Evolutionary conservation across 192 early-diverging fungal genomes (phyloP).

Genomic region (Endogone sp.): DNA sequence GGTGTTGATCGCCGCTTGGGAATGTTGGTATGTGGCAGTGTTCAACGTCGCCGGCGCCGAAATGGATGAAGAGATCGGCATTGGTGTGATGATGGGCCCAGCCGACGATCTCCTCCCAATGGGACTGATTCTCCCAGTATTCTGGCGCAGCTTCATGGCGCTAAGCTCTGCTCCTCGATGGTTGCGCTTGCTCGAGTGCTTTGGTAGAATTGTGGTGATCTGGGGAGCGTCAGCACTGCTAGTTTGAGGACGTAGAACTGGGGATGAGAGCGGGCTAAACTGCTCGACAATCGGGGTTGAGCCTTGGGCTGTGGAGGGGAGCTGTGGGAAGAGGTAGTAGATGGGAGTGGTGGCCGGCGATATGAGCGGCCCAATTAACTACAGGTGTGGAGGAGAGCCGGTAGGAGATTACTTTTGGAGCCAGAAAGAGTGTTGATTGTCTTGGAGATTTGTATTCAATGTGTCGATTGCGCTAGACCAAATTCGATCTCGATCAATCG

Average conservation of each 20-base stretch:
- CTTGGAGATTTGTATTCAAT: background rate
- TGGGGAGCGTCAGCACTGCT: slow-evolving; percentile 9
- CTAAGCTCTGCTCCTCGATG: background rate
- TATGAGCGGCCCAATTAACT: slow-evolving; percentile 53
- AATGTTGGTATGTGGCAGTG: background rate
- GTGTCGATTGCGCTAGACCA: no score
- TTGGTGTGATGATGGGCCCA: background rate
- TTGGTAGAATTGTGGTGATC: background rate
- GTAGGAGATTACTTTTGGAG: background rate
- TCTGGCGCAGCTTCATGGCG: background rate
- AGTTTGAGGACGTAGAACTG: slow-evolving; percentile 47
- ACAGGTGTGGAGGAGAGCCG: slow-evolving; percentile 15
- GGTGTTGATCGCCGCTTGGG: background rate
- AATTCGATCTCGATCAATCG: no score
- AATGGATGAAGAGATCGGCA: background rate
- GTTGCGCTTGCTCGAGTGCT: background rate
- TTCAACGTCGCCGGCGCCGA: background rate
- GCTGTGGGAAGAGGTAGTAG: slow-evolving; percentile 39
- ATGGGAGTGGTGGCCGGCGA: slow-evolving; percentile 69
- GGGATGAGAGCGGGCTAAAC: slow-evolving; percentile 64
- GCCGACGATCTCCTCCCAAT: background rate
- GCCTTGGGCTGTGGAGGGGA: slow-evolving; percentile 17
- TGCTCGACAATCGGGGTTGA: slow-evolving; percentile 10
- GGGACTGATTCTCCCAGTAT: background rate
- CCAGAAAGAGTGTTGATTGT: background rate